Conservation (phyloP, 202 grass and related monocot genomes). For the Dendrocalamus latiflorus region DNA sequence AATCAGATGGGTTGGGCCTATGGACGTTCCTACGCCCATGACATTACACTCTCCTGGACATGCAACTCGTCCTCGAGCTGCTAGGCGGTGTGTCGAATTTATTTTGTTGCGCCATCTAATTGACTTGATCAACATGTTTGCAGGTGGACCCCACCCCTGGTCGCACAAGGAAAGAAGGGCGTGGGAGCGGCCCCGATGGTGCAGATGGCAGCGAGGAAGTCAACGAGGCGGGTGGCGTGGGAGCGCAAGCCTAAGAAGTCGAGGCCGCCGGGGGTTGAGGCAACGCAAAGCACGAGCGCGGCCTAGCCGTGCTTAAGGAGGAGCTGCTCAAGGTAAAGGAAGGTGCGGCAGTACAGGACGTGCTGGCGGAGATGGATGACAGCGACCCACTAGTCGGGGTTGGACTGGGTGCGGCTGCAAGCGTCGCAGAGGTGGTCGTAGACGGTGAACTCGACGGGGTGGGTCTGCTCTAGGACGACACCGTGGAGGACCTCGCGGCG, state of each 20-base stretch:
- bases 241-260: slow-evolving; percentile 42
- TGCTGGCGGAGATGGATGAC: slow-evolving; percentile 39
- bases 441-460: slow-evolving; percentile 36
- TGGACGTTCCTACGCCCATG: no score
- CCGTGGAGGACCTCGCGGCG: slow-evolving; percentile 25
- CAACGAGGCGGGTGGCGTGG: slow-evolving; percentile 28
- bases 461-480: slow-evolving; percentile 33
- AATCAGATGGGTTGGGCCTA: no score
- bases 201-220: slow-evolving; percentile 18
- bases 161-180: no score
- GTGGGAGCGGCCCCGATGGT: no score
- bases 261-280: background rate
- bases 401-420: slow-evolving; percentile 9
- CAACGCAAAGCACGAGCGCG: background rate
- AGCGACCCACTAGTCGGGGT: slow-evolving; percentile 37
- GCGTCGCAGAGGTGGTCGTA: slow-evolving; percentile 36
- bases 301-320: slow-evolving; percentile 6
- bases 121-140: no score
- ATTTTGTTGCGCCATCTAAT: no score
- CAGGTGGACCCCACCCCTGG: no score
- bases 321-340: slow-evolving; percentile 50
- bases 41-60: no score
- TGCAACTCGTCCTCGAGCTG: no score
- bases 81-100: no score
- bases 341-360: slow-evolving; percentile 37